phyloP scores from a whole-genome alignment of 176 grass and related monocot genomes.

The Stipa capillata region DNA sequence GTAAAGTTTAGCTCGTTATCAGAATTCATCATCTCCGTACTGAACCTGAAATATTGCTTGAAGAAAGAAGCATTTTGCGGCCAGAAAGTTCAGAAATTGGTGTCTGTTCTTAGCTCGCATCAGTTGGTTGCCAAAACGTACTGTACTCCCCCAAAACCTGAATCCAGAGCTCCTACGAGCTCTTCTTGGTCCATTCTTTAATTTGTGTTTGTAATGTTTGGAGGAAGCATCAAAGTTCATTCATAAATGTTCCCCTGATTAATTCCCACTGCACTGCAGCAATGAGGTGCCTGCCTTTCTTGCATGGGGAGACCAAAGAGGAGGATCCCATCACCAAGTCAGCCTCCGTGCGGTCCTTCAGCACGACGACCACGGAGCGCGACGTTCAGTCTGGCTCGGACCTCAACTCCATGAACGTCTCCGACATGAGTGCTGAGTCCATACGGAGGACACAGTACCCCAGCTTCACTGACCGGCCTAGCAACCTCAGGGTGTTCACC shows the following conservation, averaged over 20 bases:
- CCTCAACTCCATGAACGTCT: conserved; percentile 55
- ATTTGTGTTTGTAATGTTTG: background rate
- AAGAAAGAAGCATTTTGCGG: background rate
- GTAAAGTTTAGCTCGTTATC: background rate
- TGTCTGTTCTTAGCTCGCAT: background rate
- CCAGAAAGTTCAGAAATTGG: background rate
- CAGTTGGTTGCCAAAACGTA: background rate
- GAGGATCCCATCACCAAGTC: conserved; percentile 26
- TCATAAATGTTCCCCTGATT: background rate
- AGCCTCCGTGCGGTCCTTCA: conserved; percentile 59
- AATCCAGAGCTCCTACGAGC: background rate
- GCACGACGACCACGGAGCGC: conserved; percentile 58
- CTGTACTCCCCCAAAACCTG: background rate
- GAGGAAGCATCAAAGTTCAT: background rate
- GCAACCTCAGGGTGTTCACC: conserved; percentile 82
- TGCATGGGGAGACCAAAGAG: conserved; percentile 30
- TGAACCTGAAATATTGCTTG: background rate
- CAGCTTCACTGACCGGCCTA: conserved; percentile 71
- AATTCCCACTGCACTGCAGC: background rate
- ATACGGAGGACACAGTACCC: conserved; percentile 60
- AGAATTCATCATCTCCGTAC: background rate
- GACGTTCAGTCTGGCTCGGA: conserved; percentile 67
- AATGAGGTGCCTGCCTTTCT: conserved; percentile 69
- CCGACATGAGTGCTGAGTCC: conserved; percentile 45
- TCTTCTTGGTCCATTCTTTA: background rate